Conservation (phyloP, 2,329 filamentous ascomycete species). For the Capronia coronata region DNA sequence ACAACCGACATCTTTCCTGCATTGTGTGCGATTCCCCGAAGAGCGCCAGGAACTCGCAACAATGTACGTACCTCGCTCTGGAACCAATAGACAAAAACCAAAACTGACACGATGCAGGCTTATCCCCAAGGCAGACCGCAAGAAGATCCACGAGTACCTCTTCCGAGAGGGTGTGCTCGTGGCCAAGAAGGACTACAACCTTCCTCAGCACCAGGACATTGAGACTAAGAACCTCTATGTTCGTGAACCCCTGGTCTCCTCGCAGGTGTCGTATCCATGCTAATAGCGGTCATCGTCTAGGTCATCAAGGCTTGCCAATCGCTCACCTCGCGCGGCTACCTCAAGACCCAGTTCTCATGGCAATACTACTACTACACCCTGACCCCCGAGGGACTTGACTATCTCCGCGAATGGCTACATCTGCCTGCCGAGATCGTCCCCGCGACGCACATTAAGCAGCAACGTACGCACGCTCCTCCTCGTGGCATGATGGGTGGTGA, state of each 20-base stretch:
- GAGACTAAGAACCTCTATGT: slow-evolving; percentile 99
- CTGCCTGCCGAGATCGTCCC: slow-evolving; percentile 98
- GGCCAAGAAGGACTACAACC: slow-evolving; percentile 99
- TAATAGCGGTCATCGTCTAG: slow-evolving; percentile 35
- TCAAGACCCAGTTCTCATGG: slow-evolving; percentile 99
- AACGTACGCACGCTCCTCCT: slow-evolving; percentile 95
- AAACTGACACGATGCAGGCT: slow-evolving; percentile 55
- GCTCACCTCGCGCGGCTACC: slow-evolving; percentile 91
- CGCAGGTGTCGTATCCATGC: background rate
- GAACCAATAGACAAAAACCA: background rate
- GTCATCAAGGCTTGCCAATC: slow-evolving; percentile 99
- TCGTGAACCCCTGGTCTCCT: slow-evolving; percentile 30
- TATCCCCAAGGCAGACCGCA: slow-evolving; percentile 99
- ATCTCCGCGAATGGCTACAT: slow-evolving; percentile 99
- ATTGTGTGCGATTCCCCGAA: slow-evolving; percentile 51
- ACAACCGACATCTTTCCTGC: slow-evolving; percentile 25
- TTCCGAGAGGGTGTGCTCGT: slow-evolving; percentile 90
- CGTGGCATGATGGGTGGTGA: slow-evolving; percentile 93
- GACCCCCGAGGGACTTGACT: slow-evolving; percentile 98
- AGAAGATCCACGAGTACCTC: slow-evolving; percentile 99
- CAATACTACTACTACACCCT: slow-evolving; percentile 99
- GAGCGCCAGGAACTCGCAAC: slow-evolving; percentile 45
- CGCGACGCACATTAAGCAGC: slow-evolving; percentile 99
- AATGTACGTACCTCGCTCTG: slow-evolving; percentile 14
- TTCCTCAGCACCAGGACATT: slow-evolving; percentile 94